These are phyloP conservation scores for Fallopia convolvulus DNA, from an alignment of 148 eudicot genomes.

Conservation along the genomic window DNA sequence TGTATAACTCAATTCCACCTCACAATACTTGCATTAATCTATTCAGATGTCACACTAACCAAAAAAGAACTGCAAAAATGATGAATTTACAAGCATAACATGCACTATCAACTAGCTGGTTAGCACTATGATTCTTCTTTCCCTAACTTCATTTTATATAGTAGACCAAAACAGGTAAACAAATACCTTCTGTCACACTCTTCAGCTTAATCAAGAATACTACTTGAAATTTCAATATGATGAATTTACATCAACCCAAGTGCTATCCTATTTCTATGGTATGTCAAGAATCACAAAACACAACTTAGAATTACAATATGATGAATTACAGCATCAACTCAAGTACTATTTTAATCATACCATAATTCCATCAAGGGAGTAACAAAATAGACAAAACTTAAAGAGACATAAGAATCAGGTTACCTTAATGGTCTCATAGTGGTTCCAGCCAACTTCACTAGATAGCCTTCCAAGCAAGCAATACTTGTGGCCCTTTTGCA, in stretches of 20 bases:
- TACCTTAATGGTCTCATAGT: conserved; percentile 69
- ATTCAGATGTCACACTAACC: not conserved
- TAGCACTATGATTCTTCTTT: not conserved
- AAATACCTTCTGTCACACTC: no score
- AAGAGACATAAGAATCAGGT: not conserved
- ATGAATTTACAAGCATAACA: not conserved
- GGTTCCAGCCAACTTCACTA: conserved; percentile 81
- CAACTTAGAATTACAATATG: not conserved
- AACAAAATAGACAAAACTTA: not conserved
- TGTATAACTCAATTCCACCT: not conserved
- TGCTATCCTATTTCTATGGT: not conserved
- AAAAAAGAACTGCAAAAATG: not conserved
- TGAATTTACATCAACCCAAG: no score
- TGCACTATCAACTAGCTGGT: not conserved
- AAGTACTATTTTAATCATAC: not conserved
- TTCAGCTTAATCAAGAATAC: no score
- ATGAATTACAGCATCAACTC: not conserved
- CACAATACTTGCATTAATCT: not conserved
- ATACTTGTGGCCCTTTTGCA: conserved; percentile 62
- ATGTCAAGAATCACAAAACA: no score
- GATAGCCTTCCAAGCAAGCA: conserved; percentile 65
- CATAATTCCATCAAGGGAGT: not conserved
- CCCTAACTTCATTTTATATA: not conserved
- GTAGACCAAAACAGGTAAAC: no score
- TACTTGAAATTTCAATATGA: no score